Evolutionary conservation across 2,329 filamentous ascomycete species (phyloP).

Genomic region (Grosmannia huntii): DNA sequence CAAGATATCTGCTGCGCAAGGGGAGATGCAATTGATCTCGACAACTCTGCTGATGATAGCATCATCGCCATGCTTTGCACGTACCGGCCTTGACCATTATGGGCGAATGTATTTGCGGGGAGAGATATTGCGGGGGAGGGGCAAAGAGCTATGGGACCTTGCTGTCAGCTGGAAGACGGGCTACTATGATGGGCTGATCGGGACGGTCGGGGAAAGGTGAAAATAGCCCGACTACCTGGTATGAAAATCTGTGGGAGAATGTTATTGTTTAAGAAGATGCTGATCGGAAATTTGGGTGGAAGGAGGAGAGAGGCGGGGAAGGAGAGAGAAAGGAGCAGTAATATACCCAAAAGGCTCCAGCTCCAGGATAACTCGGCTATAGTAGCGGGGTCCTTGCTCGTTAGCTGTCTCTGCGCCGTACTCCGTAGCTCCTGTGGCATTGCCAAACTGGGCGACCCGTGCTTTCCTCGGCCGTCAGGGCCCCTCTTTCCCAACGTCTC

Average conservation of each 20-base stretch:
- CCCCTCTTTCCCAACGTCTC: neutral
- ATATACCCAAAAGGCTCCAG: neutral
- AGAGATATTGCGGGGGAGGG: slow-evolving; percentile 14
- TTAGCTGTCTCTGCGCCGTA: neutral
- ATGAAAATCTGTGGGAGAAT: neutral
- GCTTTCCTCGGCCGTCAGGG: neutral
- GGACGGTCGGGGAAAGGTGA: neutral
- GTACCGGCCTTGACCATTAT: slow-evolving; percentile 28
- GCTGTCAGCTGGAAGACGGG: neutral
- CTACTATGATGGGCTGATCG: neutral
- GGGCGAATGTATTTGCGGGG: slow-evolving; percentile 7
- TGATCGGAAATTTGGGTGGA: neutral
- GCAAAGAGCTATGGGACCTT: slow-evolving; percentile 6
- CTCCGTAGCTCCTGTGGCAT: neutral
- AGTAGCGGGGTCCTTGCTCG: slow-evolving; percentile 4
- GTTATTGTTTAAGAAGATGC: neutral
- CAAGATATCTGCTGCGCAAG: neutral
- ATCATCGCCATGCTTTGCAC: slow-evolving; percentile 1
- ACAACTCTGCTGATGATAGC: neutral
- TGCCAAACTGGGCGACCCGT: neutral
- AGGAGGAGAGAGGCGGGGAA: neutral
- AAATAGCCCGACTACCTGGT: neutral
- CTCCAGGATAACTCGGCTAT: neutral
- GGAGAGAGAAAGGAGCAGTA: neutral
- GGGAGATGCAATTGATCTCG: too few relatives aligned